Conservation (phyloP, 495 filamentous ascomycete genomes). For the Podospora australis region DNA sequence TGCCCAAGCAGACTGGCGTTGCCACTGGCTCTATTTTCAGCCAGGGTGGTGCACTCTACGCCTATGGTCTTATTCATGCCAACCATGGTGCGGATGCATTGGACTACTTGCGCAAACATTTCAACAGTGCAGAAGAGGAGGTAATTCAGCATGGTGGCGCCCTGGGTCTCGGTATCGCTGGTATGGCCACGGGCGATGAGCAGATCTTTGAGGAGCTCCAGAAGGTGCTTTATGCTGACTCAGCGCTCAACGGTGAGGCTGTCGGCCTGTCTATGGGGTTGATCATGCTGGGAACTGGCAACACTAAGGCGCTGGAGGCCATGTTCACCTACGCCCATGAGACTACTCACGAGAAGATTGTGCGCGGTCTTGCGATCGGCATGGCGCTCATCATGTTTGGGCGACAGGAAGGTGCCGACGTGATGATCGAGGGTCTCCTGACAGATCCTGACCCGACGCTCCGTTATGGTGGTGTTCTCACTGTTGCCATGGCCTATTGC, state of each 20-base stretch:
- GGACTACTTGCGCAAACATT: constrained; percentile 79
- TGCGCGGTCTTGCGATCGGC: constrained; percentile 87
- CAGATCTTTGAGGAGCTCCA: constrained; percentile 89
- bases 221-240: constrained; percentile 80
- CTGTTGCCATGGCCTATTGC: constrained; percentile 95
- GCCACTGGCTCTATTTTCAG: constrained; percentile 80
- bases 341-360: constrained; percentile 97
- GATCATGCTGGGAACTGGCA: constrained; percentile 94
- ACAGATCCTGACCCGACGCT: constrained; percentile 91
- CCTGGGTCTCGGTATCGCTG: constrained; percentile 89
- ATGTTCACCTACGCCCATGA: constrained; percentile 98
- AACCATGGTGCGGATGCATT: constrained; percentile 94
- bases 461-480: constrained; percentile 97
- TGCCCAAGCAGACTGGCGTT: constrained; percentile 67
- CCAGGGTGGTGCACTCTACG: constrained; percentile 92
- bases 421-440: constrained; percentile 85
- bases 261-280: constrained; percentile 93
- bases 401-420: constrained; percentile 89
- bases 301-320: constrained; percentile 80
- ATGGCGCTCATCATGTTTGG: constrained; percentile 99
- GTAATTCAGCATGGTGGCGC: constrained; percentile 97
- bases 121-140: constrained; percentile 81
- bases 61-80: constrained; percentile 92
- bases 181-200: constrained; percentile 90
- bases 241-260: constrained; percentile 92